These are phyloP conservation scores for Paulownia fortunei DNA, from an alignment of 257 asterid genomes.

Conservation along the genomic window DNA sequence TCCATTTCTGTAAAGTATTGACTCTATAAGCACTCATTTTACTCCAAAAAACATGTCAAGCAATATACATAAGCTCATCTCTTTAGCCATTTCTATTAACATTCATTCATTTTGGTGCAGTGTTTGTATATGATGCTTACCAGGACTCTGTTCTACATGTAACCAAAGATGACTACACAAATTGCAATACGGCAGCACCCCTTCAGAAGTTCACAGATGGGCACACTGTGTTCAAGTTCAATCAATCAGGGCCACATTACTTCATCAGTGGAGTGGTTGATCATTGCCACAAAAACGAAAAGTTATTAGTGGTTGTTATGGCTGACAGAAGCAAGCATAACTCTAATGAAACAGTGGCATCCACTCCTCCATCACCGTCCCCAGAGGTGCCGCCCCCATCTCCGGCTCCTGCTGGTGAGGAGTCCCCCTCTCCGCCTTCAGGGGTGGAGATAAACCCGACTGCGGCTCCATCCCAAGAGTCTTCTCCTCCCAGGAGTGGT, in stretches of 20 bases:
- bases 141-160: slow-evolving; percentile 75
- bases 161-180: slow-evolving; percentile 57
- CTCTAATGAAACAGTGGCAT: slow-evolving; percentile 15
- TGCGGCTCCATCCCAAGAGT: slow-evolving; percentile 61
- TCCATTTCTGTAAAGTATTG: too few species aligned
- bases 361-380: slow-evolving; percentile 54
- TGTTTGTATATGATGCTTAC: slow-evolving; percentile 56
- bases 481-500: slow-evolving; percentile 57
- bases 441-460: slow-evolving; percentile 39
- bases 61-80: not conserved
- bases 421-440: slow-evolving; percentile 47
- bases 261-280: slow-evolving; percentile 81
- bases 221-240: slow-evolving; percentile 47
- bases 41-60: too few species aligned
- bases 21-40: not conserved
- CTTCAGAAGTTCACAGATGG: slow-evolving; percentile 60
- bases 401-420: slow-evolving; percentile 49
- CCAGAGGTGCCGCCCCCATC: slow-evolving; percentile 49
- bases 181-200: slow-evolving; percentile 58
- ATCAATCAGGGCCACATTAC: slow-evolving; percentile 68
- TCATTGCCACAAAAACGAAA: slow-evolving; percentile 72
- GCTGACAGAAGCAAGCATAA: slow-evolving; percentile 56
- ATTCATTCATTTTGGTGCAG: slow-evolving; percentile 44
- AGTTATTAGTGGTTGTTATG: slow-evolving; percentile 65
- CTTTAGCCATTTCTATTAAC: not conserved